These are phyloP conservation scores for Fomes fomentarius DNA, from an alignment of 1,284 basidiomycete species.

Conservation along the genomic window DNA sequence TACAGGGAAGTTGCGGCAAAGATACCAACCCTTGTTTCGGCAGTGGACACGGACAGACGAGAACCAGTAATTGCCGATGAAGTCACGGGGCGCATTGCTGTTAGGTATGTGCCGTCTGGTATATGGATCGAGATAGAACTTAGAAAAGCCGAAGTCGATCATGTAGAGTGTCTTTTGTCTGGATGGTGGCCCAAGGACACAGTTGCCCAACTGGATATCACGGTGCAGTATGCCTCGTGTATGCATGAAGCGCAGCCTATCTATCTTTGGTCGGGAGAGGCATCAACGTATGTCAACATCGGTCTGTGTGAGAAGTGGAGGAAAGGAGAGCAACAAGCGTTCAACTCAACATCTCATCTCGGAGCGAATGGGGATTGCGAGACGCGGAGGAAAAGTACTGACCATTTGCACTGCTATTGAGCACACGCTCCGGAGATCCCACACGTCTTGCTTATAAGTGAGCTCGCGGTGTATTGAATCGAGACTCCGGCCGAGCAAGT, in stretches of 20 bases:
- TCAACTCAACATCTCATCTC: conserved; percentile 2
- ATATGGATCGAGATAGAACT: conserved; percentile 66
- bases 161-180: conserved; percentile 69
- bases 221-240: conserved; percentile 69
- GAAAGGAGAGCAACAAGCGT: neutral
- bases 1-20: too few species aligned
- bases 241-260: conserved; percentile 73
- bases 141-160: conserved; percentile 85
- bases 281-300: conserved; percentile 11
- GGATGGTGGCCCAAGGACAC: conserved; percentile 59
- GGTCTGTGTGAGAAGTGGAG: neutral
- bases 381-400: conserved; percentile 29
- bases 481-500: conserved; percentile 69
- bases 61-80: conserved; percentile 71
- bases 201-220: conserved; percentile 79
- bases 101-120: conserved; percentile 71
- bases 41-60: conserved; percentile 75
- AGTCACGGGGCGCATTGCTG: conserved; percentile 65
- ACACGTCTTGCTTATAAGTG: conserved; percentile 46
- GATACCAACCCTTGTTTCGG: conserved; percentile 59
- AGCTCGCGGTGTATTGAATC: conserved; percentile 60
- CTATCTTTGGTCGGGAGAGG: conserved; percentile 48
- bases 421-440: conserved; percentile 73
- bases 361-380: neutral
- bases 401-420: conserved; percentile 77